A percentile compares a stretch with the other conserved stretches of the same genome.
Evolutionary conservation across 169 alveolate genomes (phyloP).

Genomic region (Plasmodium vinckei): DNA sequence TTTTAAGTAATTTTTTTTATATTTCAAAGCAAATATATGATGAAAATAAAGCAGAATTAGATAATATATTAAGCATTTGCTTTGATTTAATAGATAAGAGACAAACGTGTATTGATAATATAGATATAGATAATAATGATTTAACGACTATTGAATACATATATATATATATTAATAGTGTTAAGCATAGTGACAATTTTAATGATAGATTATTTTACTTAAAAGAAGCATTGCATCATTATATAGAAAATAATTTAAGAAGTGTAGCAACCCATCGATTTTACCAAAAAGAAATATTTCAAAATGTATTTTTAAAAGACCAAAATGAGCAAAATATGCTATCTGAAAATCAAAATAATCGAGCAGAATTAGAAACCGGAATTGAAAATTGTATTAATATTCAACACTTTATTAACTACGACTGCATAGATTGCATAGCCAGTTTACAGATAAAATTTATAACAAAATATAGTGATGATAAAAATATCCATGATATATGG

Average conservation of each 20-base stretch:
- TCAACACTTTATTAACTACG: constrained; percentile 32
- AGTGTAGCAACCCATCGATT: constrained; percentile 76
- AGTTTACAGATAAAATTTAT: constrained; percentile 53
- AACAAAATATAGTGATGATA: constrained; percentile 30
- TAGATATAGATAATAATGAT: constrained; percentile 69
- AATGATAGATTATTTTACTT: constrained; percentile 70
- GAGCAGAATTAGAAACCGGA: not conserved
- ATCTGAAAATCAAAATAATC: constrained; percentile 1
- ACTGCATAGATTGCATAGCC: constrained; percentile 37
- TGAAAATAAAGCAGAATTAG: constrained; percentile 46
- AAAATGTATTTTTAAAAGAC: constrained; percentile 57
- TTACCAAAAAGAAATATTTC: constrained; percentile 73
- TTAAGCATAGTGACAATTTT: constrained; percentile 73
- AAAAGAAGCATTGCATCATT: constrained; percentile 44
- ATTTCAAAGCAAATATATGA: constrained; percentile 71
- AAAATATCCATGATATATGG: constrained; percentile 73
- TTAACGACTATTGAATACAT: constrained; percentile 54
- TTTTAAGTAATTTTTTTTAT: constrained; percentile 76
- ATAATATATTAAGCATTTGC: constrained; percentile 25
- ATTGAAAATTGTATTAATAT: constrained; percentile 49
- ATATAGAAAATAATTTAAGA: constrained; percentile 62
- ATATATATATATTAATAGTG: constrained; percentile 61
- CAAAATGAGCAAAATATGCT: not conserved
- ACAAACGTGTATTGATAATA: constrained; percentile 57
- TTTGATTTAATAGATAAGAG: constrained; percentile 69